Evolutionary conservation across 2,329 filamentous ascomycete genomes (phyloP).

Genomic region (Nakataea oryzae): DNA sequence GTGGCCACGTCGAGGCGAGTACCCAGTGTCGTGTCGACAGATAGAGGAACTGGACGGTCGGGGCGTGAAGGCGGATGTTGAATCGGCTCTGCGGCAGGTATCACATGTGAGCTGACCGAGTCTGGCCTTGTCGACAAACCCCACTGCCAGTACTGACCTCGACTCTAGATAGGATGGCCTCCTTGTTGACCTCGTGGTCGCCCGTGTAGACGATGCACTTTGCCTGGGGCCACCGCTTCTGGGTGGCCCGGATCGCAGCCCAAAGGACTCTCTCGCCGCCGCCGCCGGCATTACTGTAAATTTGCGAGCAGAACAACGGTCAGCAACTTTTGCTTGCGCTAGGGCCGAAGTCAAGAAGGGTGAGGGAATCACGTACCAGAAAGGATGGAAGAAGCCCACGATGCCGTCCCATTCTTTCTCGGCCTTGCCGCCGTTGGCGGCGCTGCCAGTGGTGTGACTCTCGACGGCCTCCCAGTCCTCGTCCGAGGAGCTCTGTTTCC

Average conservation of each 20-base stretch:
- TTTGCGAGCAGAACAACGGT: constrained; percentile 6
- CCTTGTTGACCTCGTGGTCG: constrained; percentile 79
- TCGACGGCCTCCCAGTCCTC: constrained; percentile 65
- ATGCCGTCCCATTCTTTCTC: constrained; percentile 68
- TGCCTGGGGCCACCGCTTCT: constrained; percentile 77
- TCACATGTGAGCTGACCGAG: background rate
- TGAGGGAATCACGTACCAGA: constrained; percentile 53
- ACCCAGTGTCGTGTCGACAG: constrained; percentile 81
- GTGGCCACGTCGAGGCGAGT: constrained; percentile 77
- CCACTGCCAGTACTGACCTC: constrained; percentile 36
- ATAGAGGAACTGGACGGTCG: constrained; percentile 81
- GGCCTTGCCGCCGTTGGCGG: constrained; percentile 26
- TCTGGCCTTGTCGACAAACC: background rate
- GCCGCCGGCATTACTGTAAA: constrained; percentile 75
- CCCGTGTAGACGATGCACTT: constrained; percentile 92
- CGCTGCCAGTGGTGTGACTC: constrained; percentile 23
- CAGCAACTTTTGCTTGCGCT: too few relatives aligned
- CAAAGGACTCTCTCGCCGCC: constrained; percentile 94
- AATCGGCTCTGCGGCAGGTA: constrained; percentile 57
- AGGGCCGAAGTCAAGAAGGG: background rate
- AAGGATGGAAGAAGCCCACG: constrained; percentile 95
- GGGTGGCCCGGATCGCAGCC: constrained; percentile 87
- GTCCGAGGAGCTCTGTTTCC: constrained; percentile 29
- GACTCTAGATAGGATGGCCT: constrained; percentile 66
- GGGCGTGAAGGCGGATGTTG: constrained; percentile 79